Conservation (phyloP, 177 flowering plant genomes). For the Vitis hybrid region DNA sequence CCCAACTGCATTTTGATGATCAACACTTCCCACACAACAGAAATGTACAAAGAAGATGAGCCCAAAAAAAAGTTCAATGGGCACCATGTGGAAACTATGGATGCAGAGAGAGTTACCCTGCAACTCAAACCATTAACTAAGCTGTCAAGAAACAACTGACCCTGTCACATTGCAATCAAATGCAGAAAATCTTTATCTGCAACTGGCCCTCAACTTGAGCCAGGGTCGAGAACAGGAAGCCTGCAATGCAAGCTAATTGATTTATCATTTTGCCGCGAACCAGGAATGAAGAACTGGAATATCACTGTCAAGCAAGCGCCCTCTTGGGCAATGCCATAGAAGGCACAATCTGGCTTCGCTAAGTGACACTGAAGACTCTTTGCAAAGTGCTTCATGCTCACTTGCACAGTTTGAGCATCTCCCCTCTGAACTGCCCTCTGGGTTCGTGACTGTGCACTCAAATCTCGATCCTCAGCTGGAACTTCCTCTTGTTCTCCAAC, state of each 20-base stretch:
- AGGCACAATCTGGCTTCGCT: slow-evolving; percentile 86
- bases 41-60: no score
- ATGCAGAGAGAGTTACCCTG: no score
- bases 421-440: slow-evolving; percentile 62
- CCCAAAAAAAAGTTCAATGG: no score
- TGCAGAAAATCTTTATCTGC: no score
- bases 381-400: slow-evolving; percentile 82
- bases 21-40: no score
- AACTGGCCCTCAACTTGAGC: slow-evolving; percentile 37
- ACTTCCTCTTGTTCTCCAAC: slow-evolving; percentile 66
- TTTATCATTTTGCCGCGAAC: slow-evolving; percentile 80
- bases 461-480: slow-evolving; percentile 44
- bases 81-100: no score
- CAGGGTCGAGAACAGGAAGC: slow-evolving; percentile 87
- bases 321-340: slow-evolving; percentile 78
- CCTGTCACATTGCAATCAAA: no score
- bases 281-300: slow-evolving; percentile 92
- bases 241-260: slow-evolving; percentile 92
- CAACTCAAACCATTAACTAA: no score
- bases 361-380: slow-evolving; percentile 80
- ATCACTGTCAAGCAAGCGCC: slow-evolving; percentile 83
- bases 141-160: no score
- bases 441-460: slow-evolving; percentile 63
- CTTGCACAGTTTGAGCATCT: slow-evolving; percentile 76
- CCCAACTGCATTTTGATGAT: no score